phyloP scores from a whole-genome alignment of 208 protist genomes.

The Naegleria fowleri region DNA sequence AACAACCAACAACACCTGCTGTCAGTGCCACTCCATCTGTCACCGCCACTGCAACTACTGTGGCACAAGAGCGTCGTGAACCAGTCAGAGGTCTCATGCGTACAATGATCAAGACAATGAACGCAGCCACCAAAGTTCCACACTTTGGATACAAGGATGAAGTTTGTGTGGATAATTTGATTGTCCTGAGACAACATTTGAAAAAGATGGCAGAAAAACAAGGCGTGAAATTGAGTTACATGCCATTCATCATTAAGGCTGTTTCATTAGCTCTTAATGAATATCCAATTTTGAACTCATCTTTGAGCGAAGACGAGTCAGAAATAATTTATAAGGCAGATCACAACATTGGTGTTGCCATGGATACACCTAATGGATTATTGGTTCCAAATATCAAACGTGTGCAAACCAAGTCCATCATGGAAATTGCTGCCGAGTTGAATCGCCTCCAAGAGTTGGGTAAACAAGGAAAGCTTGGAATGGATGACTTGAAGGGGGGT shows the following conservation, averaged over 20 bases:
- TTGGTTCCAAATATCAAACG: constrained; percentile 86
- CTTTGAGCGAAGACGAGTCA: constrained; percentile 55
- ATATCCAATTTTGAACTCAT: constrained; percentile 76
- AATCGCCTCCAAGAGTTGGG: constrained; percentile 63
- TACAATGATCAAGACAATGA: constrained; percentile 87
- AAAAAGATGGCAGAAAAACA: constrained; percentile 48
- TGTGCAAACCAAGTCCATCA: constrained; percentile 70
- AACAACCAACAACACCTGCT: neutral
- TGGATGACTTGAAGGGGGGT: constrained; percentile 67
- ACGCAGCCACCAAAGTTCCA: constrained; percentile 64
- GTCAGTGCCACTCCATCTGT: neutral
- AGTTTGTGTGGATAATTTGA: constrained; percentile 66
- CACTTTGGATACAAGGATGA: constrained; percentile 83
- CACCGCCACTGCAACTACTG: neutral
- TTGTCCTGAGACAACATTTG: constrained; percentile 48
- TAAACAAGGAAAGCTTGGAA: constrained; percentile 51
- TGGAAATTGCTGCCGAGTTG: constrained; percentile 82
- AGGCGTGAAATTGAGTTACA: constrained; percentile 71
- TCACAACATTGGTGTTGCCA: constrained; percentile 91
- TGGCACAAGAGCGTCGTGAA: neutral
- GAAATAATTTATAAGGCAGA: constrained; percentile 63
- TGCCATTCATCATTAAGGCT: constrained; percentile 90
- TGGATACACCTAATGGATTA: constrained; percentile 87
- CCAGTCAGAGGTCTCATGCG: constrained; percentile 51
- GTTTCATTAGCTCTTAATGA: constrained; percentile 70